phyloP scores from a whole-genome alignment of 2,329 filamentous ascomycete genomes.

The Fusarium irregulare region DNA sequence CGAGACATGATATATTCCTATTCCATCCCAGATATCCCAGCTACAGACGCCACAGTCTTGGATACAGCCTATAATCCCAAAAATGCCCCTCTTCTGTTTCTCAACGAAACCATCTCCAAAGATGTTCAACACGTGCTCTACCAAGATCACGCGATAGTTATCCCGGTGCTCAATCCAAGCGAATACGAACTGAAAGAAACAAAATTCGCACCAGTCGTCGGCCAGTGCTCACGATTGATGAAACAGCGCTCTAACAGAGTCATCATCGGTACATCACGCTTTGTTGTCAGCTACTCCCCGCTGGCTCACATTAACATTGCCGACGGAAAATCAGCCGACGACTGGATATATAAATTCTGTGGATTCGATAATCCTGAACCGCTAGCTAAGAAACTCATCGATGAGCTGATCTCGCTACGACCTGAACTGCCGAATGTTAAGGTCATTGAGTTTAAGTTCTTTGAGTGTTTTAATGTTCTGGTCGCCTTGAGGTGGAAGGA shows the following conservation, averaged over 20 bases:
- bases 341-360: neutral
- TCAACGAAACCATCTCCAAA: neutral
- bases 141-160: neutral
- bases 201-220: fast-evolving
- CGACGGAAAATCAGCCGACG: neutral
- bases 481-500: neutral
- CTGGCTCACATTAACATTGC: neutral
- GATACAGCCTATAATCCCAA: neutral
- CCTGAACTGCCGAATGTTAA: neutral
- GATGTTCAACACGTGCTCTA: neutral
- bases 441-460: neutral
- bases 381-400: neutral
- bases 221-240: neutral
- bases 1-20: neutral
- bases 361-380: neutral
- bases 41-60: neutral
- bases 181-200: neutral
- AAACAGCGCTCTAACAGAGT: neutral
- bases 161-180: neutral
- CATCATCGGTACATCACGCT: neutral
- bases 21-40: neutral
- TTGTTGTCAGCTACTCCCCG: neutral
- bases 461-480: neutral
- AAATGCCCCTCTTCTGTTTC: neutral
- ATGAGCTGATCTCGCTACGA: neutral